phyloP scores from a whole-genome alignment of 2,329 filamentous ascomycete genomes.

The Aureobasidium namibiae region DNA sequence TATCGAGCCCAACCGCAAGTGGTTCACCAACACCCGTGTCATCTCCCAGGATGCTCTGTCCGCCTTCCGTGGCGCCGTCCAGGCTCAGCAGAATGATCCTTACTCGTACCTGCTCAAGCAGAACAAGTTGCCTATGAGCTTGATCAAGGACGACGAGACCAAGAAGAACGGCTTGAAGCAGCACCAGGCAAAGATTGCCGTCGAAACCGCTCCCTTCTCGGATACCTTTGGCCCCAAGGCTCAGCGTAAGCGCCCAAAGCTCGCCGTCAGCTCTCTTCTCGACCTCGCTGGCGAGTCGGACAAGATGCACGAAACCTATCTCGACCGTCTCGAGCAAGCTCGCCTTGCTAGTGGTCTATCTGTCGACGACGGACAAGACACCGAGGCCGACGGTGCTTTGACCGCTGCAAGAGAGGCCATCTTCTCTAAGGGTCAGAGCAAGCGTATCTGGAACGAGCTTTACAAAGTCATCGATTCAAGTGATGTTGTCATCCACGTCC shows the following conservation, averaged over 20 bases:
- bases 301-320: slow-evolving; percentile 72
- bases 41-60: slow-evolving; percentile 84
- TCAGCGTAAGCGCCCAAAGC: slow-evolving; percentile 85
- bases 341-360: slow-evolving; percentile 65
- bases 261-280: slow-evolving; percentile 70
- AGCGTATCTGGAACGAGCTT: slow-evolving; percentile 94
- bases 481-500: slow-evolving; percentile 90
- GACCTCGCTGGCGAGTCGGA: slow-evolving; percentile 75
- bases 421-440: slow-evolving; percentile 90
- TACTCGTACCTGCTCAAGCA: slow-evolving; percentile 93
- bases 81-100: slow-evolving; percentile 80
- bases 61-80: slow-evolving; percentile 85
- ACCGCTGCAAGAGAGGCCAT: slow-evolving; percentile 55
- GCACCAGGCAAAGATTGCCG: slow-evolving; percentile 86
- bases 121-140: slow-evolving; percentile 92
- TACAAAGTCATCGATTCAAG: slow-evolving; percentile 89
- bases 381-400: slow-evolving; percentile 32
- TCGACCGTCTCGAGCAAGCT: slow-evolving; percentile 71
- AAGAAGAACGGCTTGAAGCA: slow-evolving; percentile 75
- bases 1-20: slow-evolving; percentile 93
- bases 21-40: slow-evolving; percentile 90
- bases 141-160: slow-evolving; percentile 68
- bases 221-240: slow-evolving; percentile 91
- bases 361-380: slow-evolving; percentile 36
- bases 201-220: slow-evolving; percentile 76